Conservation (phyloP, 1,139 yeast genomes). For the Nadsonia starkeyi-henricii region DNA sequence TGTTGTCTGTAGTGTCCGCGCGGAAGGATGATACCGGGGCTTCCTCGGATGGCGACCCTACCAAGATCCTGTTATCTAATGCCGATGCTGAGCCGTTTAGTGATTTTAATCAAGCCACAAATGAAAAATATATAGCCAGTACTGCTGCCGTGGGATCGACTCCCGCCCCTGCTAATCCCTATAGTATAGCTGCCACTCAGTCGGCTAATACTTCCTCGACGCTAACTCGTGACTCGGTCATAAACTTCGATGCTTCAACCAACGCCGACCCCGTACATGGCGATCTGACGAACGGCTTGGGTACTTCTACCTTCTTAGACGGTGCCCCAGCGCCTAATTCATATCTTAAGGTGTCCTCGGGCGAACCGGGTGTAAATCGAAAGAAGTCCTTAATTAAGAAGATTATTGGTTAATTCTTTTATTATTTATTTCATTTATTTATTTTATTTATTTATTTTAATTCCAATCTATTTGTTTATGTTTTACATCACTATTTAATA, state of each 20-base stretch:
- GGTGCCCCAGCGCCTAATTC: conserved; percentile 85
- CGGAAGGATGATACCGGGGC: not conserved
- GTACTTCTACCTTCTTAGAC: conserved; percentile 80
- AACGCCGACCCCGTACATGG: conserved; percentile 76
- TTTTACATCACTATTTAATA: conserved; percentile 1
- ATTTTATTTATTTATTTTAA: not conserved
- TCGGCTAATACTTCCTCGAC: not conserved
- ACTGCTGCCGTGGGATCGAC: not conserved
- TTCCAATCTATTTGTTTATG: not conserved
- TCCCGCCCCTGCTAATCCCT: conserved; percentile 3
- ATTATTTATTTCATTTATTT: not conserved
- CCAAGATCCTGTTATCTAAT: conserved; percentile 12
- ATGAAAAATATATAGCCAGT: not conserved
- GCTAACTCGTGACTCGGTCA: not conserved
- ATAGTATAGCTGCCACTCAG: not conserved
- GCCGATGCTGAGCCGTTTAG: conserved; percentile 21
- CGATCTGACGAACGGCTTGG: conserved; percentile 70
- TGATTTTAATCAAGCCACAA: conserved; percentile 9
- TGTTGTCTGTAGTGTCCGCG: conserved; percentile 20
- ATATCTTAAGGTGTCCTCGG: conserved; percentile 29
- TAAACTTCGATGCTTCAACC: conserved; percentile 47
- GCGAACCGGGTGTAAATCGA: conserved; percentile 17
- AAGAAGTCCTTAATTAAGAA: conserved; percentile 67
- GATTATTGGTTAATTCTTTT: not conserved
- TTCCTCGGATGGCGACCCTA: conserved; percentile 25